A percentile compares a stretch with the other conserved stretches of the same genome.
phyloP scores from a whole-genome alignment of 805 yeast genomes.

The Wickerhamomyces chambardii region DNA sequence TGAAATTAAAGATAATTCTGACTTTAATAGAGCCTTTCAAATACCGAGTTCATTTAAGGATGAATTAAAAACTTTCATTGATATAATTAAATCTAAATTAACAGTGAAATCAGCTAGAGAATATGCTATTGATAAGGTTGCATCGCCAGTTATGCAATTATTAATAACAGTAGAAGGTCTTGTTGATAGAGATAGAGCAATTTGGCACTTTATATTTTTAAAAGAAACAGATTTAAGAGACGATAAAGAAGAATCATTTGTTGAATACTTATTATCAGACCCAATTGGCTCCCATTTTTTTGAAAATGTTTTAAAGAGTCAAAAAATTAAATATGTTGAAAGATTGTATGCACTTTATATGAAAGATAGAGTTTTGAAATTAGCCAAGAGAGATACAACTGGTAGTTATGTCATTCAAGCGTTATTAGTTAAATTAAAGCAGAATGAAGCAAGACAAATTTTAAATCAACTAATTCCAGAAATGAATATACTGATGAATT shows the following conservation, averaged over 20 bases:
- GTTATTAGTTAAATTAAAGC: conserved; percentile 53
- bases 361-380: conserved; percentile 60
- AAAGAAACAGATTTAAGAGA: conserved; percentile 41
- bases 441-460: conserved; percentile 51
- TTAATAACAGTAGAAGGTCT: conserved; percentile 74
- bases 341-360: conserved; percentile 66
- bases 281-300: conserved; percentile 92
- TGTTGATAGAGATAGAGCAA: conserved; percentile 61
- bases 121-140: conserved; percentile 66
- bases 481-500: conserved; percentile 49
- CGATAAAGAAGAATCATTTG: conserved; percentile 64
- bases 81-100: conserved; percentile 23
- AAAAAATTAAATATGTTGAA: conserved; percentile 60
- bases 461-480: conserved; percentile 61
- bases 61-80: conserved; percentile 43
- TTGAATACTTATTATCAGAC: conserved; percentile 77
- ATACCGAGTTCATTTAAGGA: conserved; percentile 62
- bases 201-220: conserved; percentile 59
- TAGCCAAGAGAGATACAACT: conserved; percentile 75
- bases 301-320: conserved; percentile 57
- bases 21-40: conserved; percentile 56
- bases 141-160: conserved; percentile 83
- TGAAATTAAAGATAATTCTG: conserved; percentile 72
- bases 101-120: conserved; percentile 52
- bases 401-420: conserved; percentile 78